Evolutionary conservation across 768 basidiomycete species (phyloP), one percentile per base, ranked within the genome.

Genomic region (Collybia sp.): DNA sequence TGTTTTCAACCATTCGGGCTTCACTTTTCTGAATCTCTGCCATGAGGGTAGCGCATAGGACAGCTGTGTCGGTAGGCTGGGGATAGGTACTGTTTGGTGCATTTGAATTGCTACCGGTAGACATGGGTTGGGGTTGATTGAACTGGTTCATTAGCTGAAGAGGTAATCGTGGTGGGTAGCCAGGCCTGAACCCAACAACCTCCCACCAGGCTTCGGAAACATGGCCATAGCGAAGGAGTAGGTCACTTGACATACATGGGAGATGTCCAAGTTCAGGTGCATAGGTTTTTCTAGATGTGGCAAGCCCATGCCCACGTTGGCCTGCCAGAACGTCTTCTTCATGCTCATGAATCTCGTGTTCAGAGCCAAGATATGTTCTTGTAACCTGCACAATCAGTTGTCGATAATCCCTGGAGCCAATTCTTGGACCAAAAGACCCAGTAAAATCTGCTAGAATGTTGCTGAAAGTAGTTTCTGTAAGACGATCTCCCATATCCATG

Each of bases 181-280:
- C 43, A 13, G 50, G 53, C 2, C 12, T 13, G 19, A 57, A 56
- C 0, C 55, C 53, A 35, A 30, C 18, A 2, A 57, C 38, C 2
- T 51, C 19, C 52, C 52, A 54, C 60, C 60, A 62, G 9, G 16
- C n/a, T 20, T 58, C 54, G 2, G 55, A 57, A 0, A 43, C 41
- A 1, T 48, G 46, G 1, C 51, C 55, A 48, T 36, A 58, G 6
- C 52, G 43, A 2, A 53, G 41, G 0, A 62, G 25, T 2, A 53
- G 17, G 16, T 60, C 58, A 43, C 50, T 52, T 0, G 55, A 45
- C 11, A 57, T 17, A 0, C 40, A 36, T 11, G 50, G 47, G 1
- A 59, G 30, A 16, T 51, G 47, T 1, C 47, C 49, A 30, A 46
- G 13, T 46, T 61, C 50, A 2, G 39, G 12, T 9, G 50, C 58